Evolutionary conservation across 2,329 filamentous ascomycete species (phyloP).

Genomic region (Periconia sp.): DNA sequence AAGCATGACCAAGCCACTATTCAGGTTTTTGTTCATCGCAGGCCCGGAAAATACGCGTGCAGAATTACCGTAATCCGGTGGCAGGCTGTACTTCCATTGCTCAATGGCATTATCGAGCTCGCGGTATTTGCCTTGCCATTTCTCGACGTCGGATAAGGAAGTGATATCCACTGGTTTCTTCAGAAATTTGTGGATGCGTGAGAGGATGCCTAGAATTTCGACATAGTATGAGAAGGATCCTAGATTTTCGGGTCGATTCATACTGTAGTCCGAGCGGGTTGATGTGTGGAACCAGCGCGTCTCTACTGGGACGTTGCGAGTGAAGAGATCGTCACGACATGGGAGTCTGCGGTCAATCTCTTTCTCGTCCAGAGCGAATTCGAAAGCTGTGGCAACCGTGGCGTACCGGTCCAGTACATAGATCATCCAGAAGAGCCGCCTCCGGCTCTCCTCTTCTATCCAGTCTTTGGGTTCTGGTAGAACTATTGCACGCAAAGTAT

Average conservation of each 20-base stretch:
- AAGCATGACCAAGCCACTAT: conserved; percentile 88
- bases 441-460: conserved; percentile 85
- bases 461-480: conserved; percentile 83
- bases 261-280: conserved; percentile 63
- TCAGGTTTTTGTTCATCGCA: conserved; percentile 71
- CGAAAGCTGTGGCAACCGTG: conserved; percentile 88
- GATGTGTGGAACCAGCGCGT: conserved; percentile 75
- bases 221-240: conserved; percentile 91
- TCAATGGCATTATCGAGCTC: conserved; percentile 81
- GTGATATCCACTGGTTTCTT: conserved; percentile 88
- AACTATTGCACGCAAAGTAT: conserved; percentile 84
- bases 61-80: conserved; percentile 84
- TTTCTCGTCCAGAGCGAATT: conserved; percentile 86
- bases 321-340: conserved; percentile 85
- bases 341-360: conserved; percentile 88
- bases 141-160: conserved; percentile 80
- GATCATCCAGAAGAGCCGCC: conserved; percentile 92
- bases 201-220: conserved; percentile 85
- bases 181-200: conserved; percentile 85
- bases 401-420: conserved; percentile 90
- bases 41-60: conserved; percentile 70
- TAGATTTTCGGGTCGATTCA: conserved; percentile 77
- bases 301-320: conserved; percentile 81
- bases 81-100: conserved; percentile 83
- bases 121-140: conserved; percentile 87